Conservation (phyloP, 2,329 filamentous ascomycete species). For the Trichoderma lentiforme region DNA sequence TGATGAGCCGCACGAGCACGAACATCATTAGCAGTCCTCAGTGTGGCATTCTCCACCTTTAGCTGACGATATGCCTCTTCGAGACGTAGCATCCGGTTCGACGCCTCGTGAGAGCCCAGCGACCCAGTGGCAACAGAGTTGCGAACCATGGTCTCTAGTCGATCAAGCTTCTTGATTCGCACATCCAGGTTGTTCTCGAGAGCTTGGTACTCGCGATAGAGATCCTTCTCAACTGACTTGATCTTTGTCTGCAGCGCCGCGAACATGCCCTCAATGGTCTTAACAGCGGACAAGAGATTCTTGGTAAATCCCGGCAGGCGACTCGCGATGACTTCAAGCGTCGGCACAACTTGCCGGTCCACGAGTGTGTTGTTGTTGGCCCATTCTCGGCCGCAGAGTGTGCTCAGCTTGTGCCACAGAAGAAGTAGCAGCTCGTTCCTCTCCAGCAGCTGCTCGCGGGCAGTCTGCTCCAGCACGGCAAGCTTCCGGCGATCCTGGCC, state of each 20-base stretch:
- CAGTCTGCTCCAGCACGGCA: constrained; percentile 69
- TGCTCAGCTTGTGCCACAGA: constrained; percentile 86
- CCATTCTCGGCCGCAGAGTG: constrained; percentile 89
- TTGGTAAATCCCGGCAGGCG: constrained; percentile 86
- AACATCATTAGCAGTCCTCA: constrained; percentile 61
- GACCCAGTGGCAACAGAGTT: constrained; percentile 56
- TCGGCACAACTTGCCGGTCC: constrained; percentile 78
- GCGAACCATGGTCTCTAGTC: constrained; percentile 75
- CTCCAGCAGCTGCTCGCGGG: constrained; percentile 83
- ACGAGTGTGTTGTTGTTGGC: constrained; percentile 84
- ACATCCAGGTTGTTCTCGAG: constrained; percentile 78
- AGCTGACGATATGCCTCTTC: constrained; percentile 61
- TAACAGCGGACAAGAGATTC: constrained; percentile 82
- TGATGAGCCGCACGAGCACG: constrained; percentile 48
- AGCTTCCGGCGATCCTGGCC: constrained; percentile 76
- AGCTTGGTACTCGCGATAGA: constrained; percentile 87
- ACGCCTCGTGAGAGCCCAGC: constrained; percentile 41
- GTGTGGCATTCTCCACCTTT: constrained; percentile 65
- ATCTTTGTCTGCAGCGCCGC: constrained; percentile 75
- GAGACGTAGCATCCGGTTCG: constrained; percentile 49
- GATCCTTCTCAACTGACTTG: constrained; percentile 78
- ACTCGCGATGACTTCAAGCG: constrained; percentile 78
- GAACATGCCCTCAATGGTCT: constrained; percentile 79
- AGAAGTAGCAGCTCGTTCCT: constrained; percentile 82
- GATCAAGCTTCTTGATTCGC: constrained; percentile 80